A percentile compares a stretch with the other conserved stretches of the same genome.
These are phyloP conservation scores for Neostapfia colusana DNA, from an alignment of 176 grass and related monocot species.

Conservation along the genomic window DNA sequence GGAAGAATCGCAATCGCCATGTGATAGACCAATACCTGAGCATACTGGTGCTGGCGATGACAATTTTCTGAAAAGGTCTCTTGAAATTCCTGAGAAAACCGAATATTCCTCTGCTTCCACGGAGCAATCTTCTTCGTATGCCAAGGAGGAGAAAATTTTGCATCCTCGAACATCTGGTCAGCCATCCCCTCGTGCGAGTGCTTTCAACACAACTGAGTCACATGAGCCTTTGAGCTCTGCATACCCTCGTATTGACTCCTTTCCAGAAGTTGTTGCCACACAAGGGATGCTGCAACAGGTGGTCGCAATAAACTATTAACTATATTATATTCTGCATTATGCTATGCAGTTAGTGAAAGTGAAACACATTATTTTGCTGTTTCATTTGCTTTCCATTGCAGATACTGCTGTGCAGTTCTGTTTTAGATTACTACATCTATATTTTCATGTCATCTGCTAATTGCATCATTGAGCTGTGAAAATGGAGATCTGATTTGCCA, in stretches of 20 bases:
- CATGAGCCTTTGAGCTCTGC: slow-evolving; percentile 50
- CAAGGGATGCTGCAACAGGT: slow-evolving; percentile 86
- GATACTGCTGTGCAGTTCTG: background rate
- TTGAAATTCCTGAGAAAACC: slow-evolving; percentile 52
- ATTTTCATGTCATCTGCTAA: background rate
- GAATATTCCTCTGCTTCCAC: slow-evolving; percentile 44
- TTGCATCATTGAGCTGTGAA: background rate
- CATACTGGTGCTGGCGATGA: slow-evolving; percentile 43
- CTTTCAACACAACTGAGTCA: slow-evolving; percentile 61
- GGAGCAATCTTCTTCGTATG: slow-evolving; percentile 40
- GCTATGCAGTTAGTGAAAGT: background rate
- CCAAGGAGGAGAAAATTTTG: slow-evolving; percentile 56
- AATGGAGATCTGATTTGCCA: background rate
- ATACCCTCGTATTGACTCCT: slow-evolving; percentile 45
- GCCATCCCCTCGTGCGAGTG: slow-evolving; percentile 49
- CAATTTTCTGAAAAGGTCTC: slow-evolving; percentile 48
- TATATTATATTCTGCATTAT: background rate
- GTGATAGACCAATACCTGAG: slow-evolving; percentile 36
- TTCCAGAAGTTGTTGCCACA: slow-evolving; percentile 53
- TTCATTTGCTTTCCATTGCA: background rate
- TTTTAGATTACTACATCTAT: background rate
- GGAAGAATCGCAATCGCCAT: slow-evolving; percentile 50
- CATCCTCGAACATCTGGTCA: slow-evolving; percentile 54
- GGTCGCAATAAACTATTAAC: slow-evolving; percentile 14
- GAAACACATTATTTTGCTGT: slow-evolving; percentile 10